Evolutionary conservation across 192 early-diverging fungal genomes (phyloP).

Genomic region (Rhizophagus sp.): DNA sequence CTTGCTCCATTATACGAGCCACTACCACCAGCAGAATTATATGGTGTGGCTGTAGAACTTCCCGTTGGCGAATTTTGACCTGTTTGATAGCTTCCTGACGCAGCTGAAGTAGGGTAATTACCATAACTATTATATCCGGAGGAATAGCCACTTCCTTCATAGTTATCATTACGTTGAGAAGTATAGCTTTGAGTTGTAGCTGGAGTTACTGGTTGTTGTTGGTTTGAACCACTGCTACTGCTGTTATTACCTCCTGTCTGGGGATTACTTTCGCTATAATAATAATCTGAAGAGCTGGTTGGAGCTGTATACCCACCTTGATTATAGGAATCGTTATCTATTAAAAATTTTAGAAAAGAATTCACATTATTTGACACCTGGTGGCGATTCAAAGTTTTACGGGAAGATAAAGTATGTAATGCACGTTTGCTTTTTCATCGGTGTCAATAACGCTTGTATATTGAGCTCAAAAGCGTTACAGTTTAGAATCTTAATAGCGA

Average conservation of each 20-base stretch:
- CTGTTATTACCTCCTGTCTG: conserved; percentile 1
- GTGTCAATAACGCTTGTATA: neutral
- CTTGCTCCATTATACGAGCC: neutral
- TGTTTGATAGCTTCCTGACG: conserved; percentile 3
- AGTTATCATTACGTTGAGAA: conserved; percentile 2
- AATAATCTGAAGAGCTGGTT: conserved; percentile 20
- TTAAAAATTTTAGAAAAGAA: neutral
- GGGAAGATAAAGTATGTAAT: neutral
- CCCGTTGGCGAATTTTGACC: neutral
- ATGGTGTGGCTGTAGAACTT: neutral
- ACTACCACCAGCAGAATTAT: neutral
- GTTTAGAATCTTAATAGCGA: neutral
- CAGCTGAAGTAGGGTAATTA: neutral
- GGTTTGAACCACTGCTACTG: conserved; percentile 6
- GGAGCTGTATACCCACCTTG: conserved; percentile 27
- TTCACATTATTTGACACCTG: neutral
- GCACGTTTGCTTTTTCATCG: neutral
- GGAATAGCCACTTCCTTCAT: conserved; percentile 13
- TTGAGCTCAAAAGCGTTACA: neutral
- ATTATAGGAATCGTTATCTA: conserved; percentile 31
- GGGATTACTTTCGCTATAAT: conserved; percentile 11
- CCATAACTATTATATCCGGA: conserved; percentile 11
- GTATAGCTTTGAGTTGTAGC: conserved; percentile 20
- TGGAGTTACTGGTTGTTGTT: neutral
- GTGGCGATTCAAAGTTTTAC: neutral